Evolutionary conservation across 768 basidiomycete genomes (phyloP).

Genomic region (Austroboletus eburneus): DNA sequence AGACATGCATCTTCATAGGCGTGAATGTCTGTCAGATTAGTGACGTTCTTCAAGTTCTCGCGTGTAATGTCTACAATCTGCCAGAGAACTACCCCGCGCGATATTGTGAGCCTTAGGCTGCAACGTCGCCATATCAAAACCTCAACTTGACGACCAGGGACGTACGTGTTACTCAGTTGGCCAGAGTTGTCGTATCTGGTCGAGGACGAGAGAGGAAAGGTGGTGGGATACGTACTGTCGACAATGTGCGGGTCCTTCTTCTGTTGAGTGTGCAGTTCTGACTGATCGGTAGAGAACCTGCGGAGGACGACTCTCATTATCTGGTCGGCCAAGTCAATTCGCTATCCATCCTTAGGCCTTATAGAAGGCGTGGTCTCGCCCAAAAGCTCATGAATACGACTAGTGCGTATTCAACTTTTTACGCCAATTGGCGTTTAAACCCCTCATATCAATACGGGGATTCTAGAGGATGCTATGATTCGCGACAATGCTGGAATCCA

Average conservation of each 20-base stretch:
- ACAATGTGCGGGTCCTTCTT: slow-evolving; percentile 42
- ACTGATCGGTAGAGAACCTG: slow-evolving; percentile 20
- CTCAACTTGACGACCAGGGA: slow-evolving; percentile 32
- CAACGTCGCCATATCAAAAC: not conserved
- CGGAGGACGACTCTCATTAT: slow-evolving; percentile 6
- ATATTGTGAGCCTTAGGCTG: slow-evolving; percentile 21
- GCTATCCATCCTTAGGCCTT: slow-evolving; percentile 24
- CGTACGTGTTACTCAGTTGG: slow-evolving; percentile 46
- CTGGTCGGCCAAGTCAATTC: slow-evolving; percentile 29
- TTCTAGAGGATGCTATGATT: slow-evolving; percentile 23
- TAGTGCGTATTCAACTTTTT: slow-evolving; percentile 15
- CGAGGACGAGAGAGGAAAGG: slow-evolving; percentile 43
- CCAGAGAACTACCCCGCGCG: slow-evolving; percentile 45
- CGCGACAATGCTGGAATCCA: slow-evolving; percentile 12
- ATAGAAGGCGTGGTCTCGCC: slow-evolving; percentile 27
- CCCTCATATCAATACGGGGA: slow-evolving; percentile 1
- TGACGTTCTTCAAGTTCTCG: slow-evolving; percentile 47
- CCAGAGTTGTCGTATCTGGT: slow-evolving; percentile 53
- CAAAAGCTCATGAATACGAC: slow-evolving; percentile 24
- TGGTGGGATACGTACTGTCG: slow-evolving; percentile 55
- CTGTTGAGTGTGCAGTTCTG: not conserved
- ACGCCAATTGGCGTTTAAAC: not conserved
- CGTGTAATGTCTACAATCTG: slow-evolving; percentile 49
- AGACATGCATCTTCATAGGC: too few species aligned
- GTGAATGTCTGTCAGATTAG: too few species aligned